phyloP scores from a whole-genome alignment of 768 basidiomycete species.

The Suillus bovinus region DNA sequence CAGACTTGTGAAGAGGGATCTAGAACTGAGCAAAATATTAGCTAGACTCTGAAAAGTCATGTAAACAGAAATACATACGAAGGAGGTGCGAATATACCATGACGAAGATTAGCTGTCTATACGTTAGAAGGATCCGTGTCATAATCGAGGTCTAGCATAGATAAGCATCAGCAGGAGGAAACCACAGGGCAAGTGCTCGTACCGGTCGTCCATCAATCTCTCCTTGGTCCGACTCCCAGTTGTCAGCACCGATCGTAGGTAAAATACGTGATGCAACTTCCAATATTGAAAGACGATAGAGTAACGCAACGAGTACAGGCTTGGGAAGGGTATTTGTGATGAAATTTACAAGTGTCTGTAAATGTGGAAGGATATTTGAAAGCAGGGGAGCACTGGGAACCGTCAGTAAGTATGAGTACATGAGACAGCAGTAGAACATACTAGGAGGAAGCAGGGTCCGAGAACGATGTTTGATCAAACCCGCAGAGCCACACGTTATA shows the following conservation, averaged over 20 bases:
- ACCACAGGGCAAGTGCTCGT: constrained; percentile 16
- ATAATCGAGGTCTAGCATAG: constrained; percentile 67
- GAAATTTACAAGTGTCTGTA: constrained; percentile 78
- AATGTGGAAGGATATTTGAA: constrained; percentile 77
- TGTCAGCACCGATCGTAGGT: constrained; percentile 81
- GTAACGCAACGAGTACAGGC: constrained; percentile 74
- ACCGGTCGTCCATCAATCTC: constrained; percentile 71
- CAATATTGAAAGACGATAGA: constrained; percentile 79
- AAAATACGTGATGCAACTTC: constrained; percentile 82
- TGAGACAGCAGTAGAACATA: constrained; percentile 37
- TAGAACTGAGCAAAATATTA: constrained; percentile 53
- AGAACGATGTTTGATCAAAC: constrained; percentile 71
- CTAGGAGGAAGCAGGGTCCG: constrained; percentile 77
- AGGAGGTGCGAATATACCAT: constrained; percentile 87
- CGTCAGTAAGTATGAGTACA: constrained; percentile 12
- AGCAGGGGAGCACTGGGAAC: constrained; percentile 65
- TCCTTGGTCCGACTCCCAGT: constrained; percentile 70
- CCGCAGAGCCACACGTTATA: constrained; percentile 92
- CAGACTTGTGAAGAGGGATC: constrained; percentile 91
- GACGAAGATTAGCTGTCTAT: constrained; percentile 81
- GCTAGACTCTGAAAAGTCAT: neutral
- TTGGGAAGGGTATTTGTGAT: constrained; percentile 84
- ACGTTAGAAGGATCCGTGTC: constrained; percentile 74
- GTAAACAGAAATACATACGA: constrained; percentile 46
- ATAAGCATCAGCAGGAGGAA: neutral